Conservation (phyloP, 2,329 filamentous ascomycete species). For the Stemphylium lycopersici region DNA sequence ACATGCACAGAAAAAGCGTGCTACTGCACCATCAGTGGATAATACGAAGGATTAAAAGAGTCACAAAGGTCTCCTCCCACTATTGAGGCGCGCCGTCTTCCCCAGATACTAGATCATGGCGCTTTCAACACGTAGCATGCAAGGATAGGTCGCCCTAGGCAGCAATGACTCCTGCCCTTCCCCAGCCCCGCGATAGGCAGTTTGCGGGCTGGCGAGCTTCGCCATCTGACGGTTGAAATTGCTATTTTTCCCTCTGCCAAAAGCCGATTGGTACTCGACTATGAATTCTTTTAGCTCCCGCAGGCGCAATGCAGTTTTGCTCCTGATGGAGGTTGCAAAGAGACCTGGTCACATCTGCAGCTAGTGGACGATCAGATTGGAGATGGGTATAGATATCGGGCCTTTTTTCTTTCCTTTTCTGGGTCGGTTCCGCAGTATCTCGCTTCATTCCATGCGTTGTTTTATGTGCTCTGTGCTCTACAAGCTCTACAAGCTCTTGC, state of each 20-base stretch:
- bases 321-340: background rate
- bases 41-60: background rate
- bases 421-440: background rate
- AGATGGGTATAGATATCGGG: conserved; percentile 2
- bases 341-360: background rate
- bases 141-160: background rate
- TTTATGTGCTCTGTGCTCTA: background rate
- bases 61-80: background rate
- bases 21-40: background rate
- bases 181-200: background rate
- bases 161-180: background rate
- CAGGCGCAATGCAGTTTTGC: background rate
- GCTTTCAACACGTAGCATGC: background rate
- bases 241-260: background rate
- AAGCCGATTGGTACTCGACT: background rate
- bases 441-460: background rate
- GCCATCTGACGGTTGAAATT: background rate
- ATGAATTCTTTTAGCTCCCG: background rate
- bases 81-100: background rate
- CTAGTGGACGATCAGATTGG: background rate
- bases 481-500: background rate
- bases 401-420: conserved; percentile 9
- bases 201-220: background rate
- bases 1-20: background rate
- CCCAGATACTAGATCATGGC: background rate